Percentiles rank a stretch among this genome's conserved stretches.
Conservation (phyloP, 163 green algal genomes). For the Scenedesmus sp. region DNA sequence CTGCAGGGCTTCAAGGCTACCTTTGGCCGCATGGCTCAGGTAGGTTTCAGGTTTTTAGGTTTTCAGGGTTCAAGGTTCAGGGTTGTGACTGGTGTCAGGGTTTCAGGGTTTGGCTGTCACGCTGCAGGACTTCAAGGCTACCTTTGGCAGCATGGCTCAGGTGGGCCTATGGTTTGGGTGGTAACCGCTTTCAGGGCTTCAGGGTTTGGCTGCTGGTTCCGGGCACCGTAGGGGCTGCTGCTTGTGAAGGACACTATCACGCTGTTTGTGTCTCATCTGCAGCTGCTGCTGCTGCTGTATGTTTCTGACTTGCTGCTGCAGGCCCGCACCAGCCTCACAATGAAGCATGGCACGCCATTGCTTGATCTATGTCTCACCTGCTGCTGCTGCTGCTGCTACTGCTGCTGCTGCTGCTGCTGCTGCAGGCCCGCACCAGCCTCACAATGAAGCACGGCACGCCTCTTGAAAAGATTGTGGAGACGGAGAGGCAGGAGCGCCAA, state of each 20-base stretch:
- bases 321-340: neutral
- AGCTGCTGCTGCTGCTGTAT: neutral
- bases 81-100: too few species aligned
- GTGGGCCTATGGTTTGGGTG: too few species aligned
- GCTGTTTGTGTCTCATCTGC: neutral
- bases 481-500: conserved; percentile 7
- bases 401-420: neutral
- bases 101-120: too few species aligned
- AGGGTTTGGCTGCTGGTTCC: too few species aligned
- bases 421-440: neutral
- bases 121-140: too few species aligned
- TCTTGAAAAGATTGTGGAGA: neutral
- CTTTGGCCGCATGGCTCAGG: conserved; percentile 21
- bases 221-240: neutral
- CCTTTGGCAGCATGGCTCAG: too few species aligned
- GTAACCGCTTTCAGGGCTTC: too few species aligned
- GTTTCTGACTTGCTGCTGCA: neutral
- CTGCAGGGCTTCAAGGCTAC: conserved; percentile 17
- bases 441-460: conserved; percentile 29
- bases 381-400: neutral
- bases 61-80: too few species aligned
- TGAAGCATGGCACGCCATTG: neutral
- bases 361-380: neutral
- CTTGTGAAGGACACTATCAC: neutral
- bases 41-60: neutral